Base-by-base conservation (phyloP, 1,284 basidiomycete species). In the Neotropicomus parvogracilis region DNA sequence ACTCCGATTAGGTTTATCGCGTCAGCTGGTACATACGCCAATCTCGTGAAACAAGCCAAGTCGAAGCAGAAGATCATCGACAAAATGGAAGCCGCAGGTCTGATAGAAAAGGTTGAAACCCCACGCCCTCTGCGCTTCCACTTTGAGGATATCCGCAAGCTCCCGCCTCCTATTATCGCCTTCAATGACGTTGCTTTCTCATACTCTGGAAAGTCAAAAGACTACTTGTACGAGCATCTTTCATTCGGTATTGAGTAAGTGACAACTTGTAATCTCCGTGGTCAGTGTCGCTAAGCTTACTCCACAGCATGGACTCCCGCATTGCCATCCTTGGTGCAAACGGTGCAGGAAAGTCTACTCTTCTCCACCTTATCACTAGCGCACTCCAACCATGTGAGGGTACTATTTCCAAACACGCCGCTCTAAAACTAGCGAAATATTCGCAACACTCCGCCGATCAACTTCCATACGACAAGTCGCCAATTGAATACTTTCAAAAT, bases 11-110 rank as follows among this genome's bases (percentile, higher is more conserved):
- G 89, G 66, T 93, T 97, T 79, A 98, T 98, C 60, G 93, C 95
- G 13, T 95, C 91, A 35, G 95, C 95, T 36, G 95, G 95, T 84
- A 98, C 95, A 39, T 98, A 98, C 67, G 95, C 95, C 65, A 99
- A 98, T 72, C 81, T 98, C 60, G 95, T 98, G 65, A 92, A 88
- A 69, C 95, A 99, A 74, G 95, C 95, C 62, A 98, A 99, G 77
- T 97, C 94, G 41, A 99, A 99, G 75, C 95, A 98, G 71, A 98
- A 99, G 77, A 97, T 97, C 57, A 97, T 99, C 70, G 95, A 99
- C 80, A 99, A 99, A 83, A 98, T 99, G 95, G 95, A 98, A 78
- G 95, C 95, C n/a, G 95, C 95, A 12, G 95, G 95, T 60, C 78
- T 98, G 36, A 79, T 98, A 63, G 92, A 98, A 73, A 92, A 92